Evolutionary conservation across 2,329 filamentous ascomycete species (phyloP).

Genomic region (Triangularia setosa): DNA sequence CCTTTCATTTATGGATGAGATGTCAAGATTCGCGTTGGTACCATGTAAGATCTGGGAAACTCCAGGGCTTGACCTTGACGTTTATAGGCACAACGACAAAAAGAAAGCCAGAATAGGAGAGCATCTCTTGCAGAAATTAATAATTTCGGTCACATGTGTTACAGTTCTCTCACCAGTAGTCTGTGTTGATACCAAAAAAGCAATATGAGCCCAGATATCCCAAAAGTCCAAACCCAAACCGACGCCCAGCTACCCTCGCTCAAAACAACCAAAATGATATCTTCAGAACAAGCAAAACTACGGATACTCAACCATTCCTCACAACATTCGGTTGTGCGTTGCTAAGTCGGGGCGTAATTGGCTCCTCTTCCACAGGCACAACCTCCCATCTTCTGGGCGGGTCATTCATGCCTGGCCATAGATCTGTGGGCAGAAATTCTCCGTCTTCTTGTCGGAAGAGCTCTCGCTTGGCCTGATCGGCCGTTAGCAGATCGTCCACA

Average conservation of each 20-base stretch:
- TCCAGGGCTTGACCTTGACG: no score
- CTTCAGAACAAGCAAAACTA: not conserved
- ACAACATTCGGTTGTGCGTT: not conserved
- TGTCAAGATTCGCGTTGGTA: no score
- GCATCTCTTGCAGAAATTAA: no score
- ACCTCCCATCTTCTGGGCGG: slow-evolving; percentile 52
- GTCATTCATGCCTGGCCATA: slow-evolving; percentile 75
- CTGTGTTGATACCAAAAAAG: not conserved
- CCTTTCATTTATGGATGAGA: no score
- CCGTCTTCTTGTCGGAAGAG: slow-evolving; percentile 78
- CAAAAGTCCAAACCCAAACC: not conserved
- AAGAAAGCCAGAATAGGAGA: no score
- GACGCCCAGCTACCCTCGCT: not conserved
- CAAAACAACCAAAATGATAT: not conserved
- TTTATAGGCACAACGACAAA: no score
- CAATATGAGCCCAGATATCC: not conserved
- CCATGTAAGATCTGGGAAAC: no score
- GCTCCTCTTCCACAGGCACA: slow-evolving; percentile 31
- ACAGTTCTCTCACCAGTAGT: not conserved
- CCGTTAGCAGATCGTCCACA: slow-evolving; percentile 69
- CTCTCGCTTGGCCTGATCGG: slow-evolving; percentile 70
- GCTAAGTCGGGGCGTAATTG: slow-evolving; percentile 14
- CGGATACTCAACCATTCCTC: not conserved
- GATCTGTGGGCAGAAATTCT: slow-evolving; percentile 79
- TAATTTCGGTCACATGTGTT: no score